Evolutionary conservation across 768 basidiomycete genomes (phyloP).

Genomic region (Amanita exitialis): DNA sequence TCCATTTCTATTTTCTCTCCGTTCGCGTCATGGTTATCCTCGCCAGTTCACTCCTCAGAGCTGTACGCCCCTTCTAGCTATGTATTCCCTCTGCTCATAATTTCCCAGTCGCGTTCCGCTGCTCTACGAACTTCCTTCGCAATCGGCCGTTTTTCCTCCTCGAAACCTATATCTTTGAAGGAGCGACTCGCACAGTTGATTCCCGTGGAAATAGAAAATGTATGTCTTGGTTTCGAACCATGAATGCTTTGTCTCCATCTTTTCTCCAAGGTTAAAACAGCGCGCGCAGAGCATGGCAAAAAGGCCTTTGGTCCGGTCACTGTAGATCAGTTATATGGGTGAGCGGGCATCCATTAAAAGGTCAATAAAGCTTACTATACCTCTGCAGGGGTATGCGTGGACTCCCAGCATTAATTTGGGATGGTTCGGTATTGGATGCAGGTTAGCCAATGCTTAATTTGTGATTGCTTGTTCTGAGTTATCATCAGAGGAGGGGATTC

Average conservation of each 20-base stretch:
- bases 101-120: constrained; percentile 38
- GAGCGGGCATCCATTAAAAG: constrained; percentile 11
- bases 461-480: constrained; percentile 7
- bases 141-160: constrained; percentile 51
- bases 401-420: constrained; percentile 94
- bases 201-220: constrained; percentile 74
- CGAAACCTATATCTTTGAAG: constrained; percentile 73
- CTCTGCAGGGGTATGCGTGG: constrained; percentile 71
- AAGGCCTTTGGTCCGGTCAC: constrained; percentile 88
- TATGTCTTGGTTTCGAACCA: constrained; percentile 17
- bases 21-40: constrained; percentile 37
- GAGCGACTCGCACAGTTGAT: constrained; percentile 92
- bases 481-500: constrained; percentile 81
- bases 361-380: constrained; percentile 6
- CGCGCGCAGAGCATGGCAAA: constrained; percentile 81
- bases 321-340: constrained; percentile 90
- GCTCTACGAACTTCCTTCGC: constrained; percentile 32
- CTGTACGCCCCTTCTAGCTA: constrained; percentile 20
- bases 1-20: constrained; percentile 11
- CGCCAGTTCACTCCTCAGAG: constrained; percentile 24
- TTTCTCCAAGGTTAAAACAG: constrained; percentile 58
- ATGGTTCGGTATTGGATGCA: constrained; percentile 93
- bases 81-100: constrained; percentile 2
- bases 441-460: constrained; percentile 31
- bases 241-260: not conserved